Evolutionary conservation across 768 basidiomycete species (phyloP), one percentile per base, ranked within the genome.

Genomic region (Amanita rubescens): DNA sequence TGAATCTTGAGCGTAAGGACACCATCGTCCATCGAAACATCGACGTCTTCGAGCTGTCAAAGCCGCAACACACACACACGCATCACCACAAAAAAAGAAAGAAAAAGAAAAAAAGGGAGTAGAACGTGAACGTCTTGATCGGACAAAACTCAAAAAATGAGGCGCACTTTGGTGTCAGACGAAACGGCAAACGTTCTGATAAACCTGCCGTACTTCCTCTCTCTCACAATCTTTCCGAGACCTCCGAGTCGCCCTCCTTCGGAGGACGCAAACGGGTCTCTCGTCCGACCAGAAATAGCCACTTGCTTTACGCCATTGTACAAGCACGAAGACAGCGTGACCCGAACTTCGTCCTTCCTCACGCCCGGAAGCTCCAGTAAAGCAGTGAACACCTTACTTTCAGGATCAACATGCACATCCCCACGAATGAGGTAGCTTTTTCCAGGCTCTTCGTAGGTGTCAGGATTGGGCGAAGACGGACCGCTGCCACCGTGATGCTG

Each of bases 361-460:
- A 87, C 71, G 39, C 87, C 87, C 3, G 87, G 87, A 27, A 88
- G 70, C 67, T 88, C 85, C 62, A 87, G 76, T 68, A 80, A 72
- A 49, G 79, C 81, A 54, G 74, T 75, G 60, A 87, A 68, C 35
- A 73, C 62, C 63, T 74, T 73, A 48, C 74, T 77, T 32, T 73
- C 70, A 34, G 63, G 59, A 62, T 82, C 75, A 69, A 80, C 84
- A 62, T 78, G 72, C 49, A 82, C 67, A 67, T 88, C 87, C 27
- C 80, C 71, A 59, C 82, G 80, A 56, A 85, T 80, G 57, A 71
- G 62, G 60, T 75, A 74, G 32, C 67, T 68, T n/a, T 59, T 68
- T 5, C 32, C 52, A 8, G 33, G 22, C 43, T 53, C 43, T 22
- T 53, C 52, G 14, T 24, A 38, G 22, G 34, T 10, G 57, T 11